Conservation (phyloP, 2,329 filamentous ascomycete species). For the Microsporum canis region DNA sequence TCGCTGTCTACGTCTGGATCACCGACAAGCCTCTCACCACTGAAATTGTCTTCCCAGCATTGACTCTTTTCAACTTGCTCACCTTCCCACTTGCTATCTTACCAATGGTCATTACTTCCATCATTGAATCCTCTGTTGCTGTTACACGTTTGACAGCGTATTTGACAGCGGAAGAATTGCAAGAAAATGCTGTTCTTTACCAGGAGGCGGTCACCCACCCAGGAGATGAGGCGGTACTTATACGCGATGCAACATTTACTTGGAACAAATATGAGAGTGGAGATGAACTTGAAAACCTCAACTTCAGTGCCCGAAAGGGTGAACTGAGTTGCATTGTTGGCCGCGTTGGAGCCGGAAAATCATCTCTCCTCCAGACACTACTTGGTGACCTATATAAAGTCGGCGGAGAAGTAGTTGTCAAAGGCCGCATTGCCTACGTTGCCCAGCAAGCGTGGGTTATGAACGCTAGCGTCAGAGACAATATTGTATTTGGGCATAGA, state of each 20-base stretch:
- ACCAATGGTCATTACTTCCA: slow-evolving; percentile 94
- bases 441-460: slow-evolving; percentile 92
- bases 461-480: slow-evolving; percentile 94
- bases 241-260: slow-evolving; percentile 79
- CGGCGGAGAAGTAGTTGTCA: slow-evolving; percentile 68
- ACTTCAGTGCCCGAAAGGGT: slow-evolving; percentile 81
- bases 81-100: slow-evolving; percentile 89
- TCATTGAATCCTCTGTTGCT: slow-evolving; percentile 92
- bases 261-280: slow-evolving; percentile 74
- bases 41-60: slow-evolving; percentile 87
- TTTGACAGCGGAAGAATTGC: slow-evolving; percentile 78
- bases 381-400: slow-evolving; percentile 88
- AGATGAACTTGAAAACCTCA: slow-evolving; percentile 66
- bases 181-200: slow-evolving; percentile 64
- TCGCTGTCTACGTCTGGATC: slow-evolving; percentile 84
- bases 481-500: slow-evolving; percentile 90
- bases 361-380: slow-evolving; percentile 76
- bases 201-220: slow-evolving; percentile 59
- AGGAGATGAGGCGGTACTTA: slow-evolving; percentile 75
- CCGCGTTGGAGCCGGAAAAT: slow-evolving; percentile 89
- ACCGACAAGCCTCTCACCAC: slow-evolving; percentile 72
- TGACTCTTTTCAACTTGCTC: slow-evolving; percentile 88
- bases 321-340: slow-evolving; percentile 89
- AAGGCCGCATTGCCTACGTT: slow-evolving; percentile 79
- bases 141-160: slow-evolving; percentile 75